Evolutionary conservation across 352 stramenopile species (phyloP).

Genomic region (Globisporangium nagaii): DNA sequence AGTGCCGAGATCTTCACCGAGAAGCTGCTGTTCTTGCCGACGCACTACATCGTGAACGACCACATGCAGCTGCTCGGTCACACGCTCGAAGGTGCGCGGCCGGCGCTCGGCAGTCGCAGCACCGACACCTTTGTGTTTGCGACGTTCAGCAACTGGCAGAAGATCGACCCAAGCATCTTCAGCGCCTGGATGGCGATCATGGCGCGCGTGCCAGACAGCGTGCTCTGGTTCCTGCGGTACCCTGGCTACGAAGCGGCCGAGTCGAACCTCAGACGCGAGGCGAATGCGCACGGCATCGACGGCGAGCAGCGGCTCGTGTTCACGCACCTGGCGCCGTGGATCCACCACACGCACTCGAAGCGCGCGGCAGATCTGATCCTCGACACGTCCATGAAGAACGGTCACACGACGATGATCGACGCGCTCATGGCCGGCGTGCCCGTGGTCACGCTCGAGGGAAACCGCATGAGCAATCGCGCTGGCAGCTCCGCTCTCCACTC

Average conservation of each 20-base stretch:
- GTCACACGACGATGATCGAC: conserved; percentile 78
- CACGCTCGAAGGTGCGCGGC: conserved; percentile 25
- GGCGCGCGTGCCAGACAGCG: conserved; percentile 44
- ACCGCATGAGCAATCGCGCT: conserved; percentile 63
- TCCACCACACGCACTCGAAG: conserved; percentile 75
- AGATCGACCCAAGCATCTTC: conserved; percentile 78
- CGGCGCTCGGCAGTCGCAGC: conserved; percentile 13
- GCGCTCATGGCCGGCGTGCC: conserved; percentile 74
- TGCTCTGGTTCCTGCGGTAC: conserved; percentile 79
- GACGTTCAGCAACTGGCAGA: conserved; percentile 87
- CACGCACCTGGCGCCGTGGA: conserved; percentile 52
- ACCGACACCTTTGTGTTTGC: conserved; percentile 80
- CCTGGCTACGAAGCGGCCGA: conserved; percentile 38
- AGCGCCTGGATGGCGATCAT: conserved; percentile 78
- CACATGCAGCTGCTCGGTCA: conserved; percentile 73
- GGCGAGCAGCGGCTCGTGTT: conserved; percentile 52
- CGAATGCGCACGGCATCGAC: conserved; percentile 44
- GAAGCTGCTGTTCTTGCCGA: conserved; percentile 64
- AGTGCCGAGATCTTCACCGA: conserved; percentile 46
- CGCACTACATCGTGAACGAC: conserved; percentile 82
- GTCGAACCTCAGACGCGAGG: conserved; percentile 43
- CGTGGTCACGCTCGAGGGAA: conserved; percentile 60
- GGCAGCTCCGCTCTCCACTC: conserved; percentile 49
- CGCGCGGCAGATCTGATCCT: conserved; percentile 66
- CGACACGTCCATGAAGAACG: conserved; percentile 82